Evolutionary conservation across 768 basidiomycete species (phyloP), one percentile per base, ranked within the genome.

Genomic region (Cyclocybe aegerita): DNA sequence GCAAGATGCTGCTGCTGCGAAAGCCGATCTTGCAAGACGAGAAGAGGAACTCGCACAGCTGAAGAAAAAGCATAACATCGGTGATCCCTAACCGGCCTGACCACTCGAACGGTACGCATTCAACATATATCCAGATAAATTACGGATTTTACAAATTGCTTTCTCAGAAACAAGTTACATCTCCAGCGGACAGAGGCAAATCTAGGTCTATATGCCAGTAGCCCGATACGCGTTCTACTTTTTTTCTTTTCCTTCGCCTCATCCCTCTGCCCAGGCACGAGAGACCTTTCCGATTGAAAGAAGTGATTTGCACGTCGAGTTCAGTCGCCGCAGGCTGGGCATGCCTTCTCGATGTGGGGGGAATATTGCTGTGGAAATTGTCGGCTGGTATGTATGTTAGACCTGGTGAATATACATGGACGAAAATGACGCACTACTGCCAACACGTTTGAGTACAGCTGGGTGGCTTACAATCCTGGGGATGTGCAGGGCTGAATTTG

Each of bases 1-100:
- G 68, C 93, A 95, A 62, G 93, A 95, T 60, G 93, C 93, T 1
- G 92, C 93, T 1, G 88, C 92, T 6, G 88, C 89, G 10, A 97
- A 97, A 64, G 90, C 92, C 15, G 96, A 98, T 59, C 71, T 98
- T 45, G 90, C 92, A 10, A 83, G 84, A 59, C 76, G 96, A 61
- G 96, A 98, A 73, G 88, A 93, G 68, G 95, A 96, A 57, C 74
- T 98, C 33, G 83, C 81, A 0, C 83, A 85, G 56, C 76, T 95
- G 62, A 98, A 98, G 79, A 81, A 83, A 70, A 85, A 85, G 65
- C 90, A 93, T 65, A 69, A 93, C 58, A 91, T 95, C 58, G 87
- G 85, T 46, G 90, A 93, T 56, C 79, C 82, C 52, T 88, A 70
- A 77, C 47, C 46, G 9, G 34, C 31, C 36, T 23, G 23, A 23